phyloP scores from a whole-genome alignment of 1,139 yeast genomes.

The Groenewaldozyma auringiensis region DNA sequence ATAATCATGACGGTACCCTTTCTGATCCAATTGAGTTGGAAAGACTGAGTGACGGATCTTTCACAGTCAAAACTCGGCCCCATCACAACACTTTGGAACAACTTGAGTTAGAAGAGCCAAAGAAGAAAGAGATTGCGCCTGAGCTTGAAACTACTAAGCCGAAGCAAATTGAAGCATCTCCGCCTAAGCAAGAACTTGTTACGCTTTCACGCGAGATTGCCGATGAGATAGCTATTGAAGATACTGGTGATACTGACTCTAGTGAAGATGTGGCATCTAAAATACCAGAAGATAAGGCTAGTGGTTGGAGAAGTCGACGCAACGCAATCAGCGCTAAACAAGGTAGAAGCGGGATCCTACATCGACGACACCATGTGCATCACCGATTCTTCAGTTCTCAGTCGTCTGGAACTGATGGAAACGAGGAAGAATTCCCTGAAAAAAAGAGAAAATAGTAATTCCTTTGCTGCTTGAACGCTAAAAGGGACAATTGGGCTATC shows the following conservation, averaged over 20 bases:
- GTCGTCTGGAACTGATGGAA: neutral
- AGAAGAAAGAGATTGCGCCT: neutral
- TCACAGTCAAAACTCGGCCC: neutral
- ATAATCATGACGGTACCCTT: conserved; percentile 11
- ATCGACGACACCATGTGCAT: neutral
- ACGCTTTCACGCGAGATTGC: neutral
- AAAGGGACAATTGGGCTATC: too few relatives aligned
- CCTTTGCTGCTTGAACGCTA: too few relatives aligned
- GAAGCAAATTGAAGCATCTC: neutral
- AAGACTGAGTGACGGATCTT: neutral
- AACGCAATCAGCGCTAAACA: neutral
- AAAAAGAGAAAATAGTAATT: neutral
- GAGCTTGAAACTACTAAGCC: neutral
- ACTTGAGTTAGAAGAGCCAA: neutral
- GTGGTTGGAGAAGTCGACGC: neutral
- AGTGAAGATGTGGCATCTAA: neutral
- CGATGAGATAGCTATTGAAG: neutral
- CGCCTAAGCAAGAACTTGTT: neutral
- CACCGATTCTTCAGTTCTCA: neutral
- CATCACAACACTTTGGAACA: neutral
- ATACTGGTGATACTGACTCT: neutral
- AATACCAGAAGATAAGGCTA: conserved; percentile 5
- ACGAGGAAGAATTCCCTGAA: neutral
- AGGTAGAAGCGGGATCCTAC: neutral
- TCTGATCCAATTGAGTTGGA: conserved; percentile 1